Evolutionary conservation across 768 basidiomycete genomes (phyloP).

Genomic region (Trichaptum fuscoviolaceum): DNA sequence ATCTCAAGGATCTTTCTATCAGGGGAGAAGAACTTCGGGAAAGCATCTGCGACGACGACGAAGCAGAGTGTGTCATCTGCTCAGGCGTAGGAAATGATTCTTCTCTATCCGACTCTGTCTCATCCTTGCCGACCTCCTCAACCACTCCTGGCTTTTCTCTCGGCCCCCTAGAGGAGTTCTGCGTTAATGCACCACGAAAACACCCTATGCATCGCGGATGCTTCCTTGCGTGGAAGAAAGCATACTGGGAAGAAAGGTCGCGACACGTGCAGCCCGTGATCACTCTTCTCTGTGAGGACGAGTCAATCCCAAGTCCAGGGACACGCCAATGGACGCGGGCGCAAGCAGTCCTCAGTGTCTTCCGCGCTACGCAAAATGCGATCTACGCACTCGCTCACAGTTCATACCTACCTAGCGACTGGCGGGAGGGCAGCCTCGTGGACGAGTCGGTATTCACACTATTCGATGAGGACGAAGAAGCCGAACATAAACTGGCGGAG

Average conservation of each 20-base stretch:
- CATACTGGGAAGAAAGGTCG: conserved; percentile 11
- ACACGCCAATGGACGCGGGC: conserved; percentile 10
- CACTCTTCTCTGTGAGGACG: conserved; percentile 7
- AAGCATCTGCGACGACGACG: conserved; percentile 13
- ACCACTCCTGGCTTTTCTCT: conserved; percentile 6
- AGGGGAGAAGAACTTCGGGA: conserved; percentile 1
- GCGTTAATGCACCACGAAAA: conserved; percentile 18
- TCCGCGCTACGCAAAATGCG: neutral
- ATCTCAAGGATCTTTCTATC: conserved; percentile 8
- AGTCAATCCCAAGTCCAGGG: conserved; percentile 1
- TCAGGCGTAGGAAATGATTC: conserved; percentile 16
- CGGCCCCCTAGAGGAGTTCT: conserved; percentile 21
- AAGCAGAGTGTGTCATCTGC: conserved; percentile 20
- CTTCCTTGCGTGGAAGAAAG: conserved; percentile 19
- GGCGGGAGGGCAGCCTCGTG: neutral
- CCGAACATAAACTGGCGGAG: neutral
- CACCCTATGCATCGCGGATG: conserved; percentile 19
- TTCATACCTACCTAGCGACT: conserved; percentile 1
- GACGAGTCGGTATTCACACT: conserved; percentile 4
- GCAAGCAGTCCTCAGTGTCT: conserved; percentile 11
- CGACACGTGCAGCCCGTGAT: neutral
- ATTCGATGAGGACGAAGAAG: conserved; percentile 5
- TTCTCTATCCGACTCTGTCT: conserved; percentile 12
- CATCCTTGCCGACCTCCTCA: conserved; percentile 13
- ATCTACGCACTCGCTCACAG: conserved; percentile 12